Base-by-base conservation (phyloP, 345 rosid genomes). In the Balakata baccata region DNA sequence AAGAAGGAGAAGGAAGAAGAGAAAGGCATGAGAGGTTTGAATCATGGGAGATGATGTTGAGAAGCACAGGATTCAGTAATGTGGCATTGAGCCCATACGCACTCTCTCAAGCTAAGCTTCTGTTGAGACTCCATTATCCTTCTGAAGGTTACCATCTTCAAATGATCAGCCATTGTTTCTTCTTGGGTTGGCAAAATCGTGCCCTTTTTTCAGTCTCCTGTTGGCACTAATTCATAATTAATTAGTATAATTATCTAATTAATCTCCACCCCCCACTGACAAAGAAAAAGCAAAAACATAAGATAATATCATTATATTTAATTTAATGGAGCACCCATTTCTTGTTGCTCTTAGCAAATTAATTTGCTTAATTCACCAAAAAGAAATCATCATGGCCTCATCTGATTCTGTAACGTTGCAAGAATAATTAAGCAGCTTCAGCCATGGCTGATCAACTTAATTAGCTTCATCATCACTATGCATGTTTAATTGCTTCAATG, bases 121-220 rank as follows among this genome's bases (percentile, higher is more conserved):
- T 95, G 16, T 78, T 95, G 29, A 84, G 97, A 76, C 97, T 95
- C 60, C 98, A 95, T 75, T 95, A 95, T 81, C 99, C 99, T 22
- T 89, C 92, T 3, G 99, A 92, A 76, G 99, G 99, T 74, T 95
- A 89, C 72, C 89, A 83, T 74, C 92, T 94, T 79, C 89, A 85
- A 78, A 81, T 86, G 74, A 85, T 80, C 68, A 86, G 83, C 80
- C 66, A 86, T 77, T 86, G 87, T 69, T 85, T 87, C 73, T 88
- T 86, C 81, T 84, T 95, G 23, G 95, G 97, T 43, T 95, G 99
- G 99, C 90, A 85, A 75, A 86, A 84, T 82, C 92, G 92, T 62
- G 73, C 86, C 76, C 99, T 95, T 82, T 92, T 95, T 82, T 90
- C 96, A 0, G 87, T 95, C 69, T 95, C 99, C 58, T 95, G 97